These are phyloP conservation scores for Poa annua DNA, from an alignment of 176 grass and related monocot genomes.

Conservation along the genomic window DNA sequence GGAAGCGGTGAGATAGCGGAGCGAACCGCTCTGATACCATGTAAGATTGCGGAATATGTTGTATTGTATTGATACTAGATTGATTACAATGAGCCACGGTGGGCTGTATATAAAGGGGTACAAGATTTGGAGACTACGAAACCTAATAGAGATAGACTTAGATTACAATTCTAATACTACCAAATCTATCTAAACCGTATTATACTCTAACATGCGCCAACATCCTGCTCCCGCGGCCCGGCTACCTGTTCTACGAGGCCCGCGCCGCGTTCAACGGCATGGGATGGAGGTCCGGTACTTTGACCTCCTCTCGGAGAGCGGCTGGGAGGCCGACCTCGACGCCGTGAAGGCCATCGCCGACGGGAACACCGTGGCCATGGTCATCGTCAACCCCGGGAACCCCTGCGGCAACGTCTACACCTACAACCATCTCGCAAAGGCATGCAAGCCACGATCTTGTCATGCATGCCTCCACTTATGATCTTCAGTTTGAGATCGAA, in stretches of 20 bases:
- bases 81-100: too few relatives aligned
- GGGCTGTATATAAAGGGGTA: too few relatives aligned
- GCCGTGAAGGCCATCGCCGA: constrained; percentile 58
- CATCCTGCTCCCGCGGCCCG: constrained; percentile 71
- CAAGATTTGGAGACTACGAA: too few relatives aligned
- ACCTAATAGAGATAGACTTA: too few relatives aligned
- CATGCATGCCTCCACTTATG: background rate
- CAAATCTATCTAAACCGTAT: too few relatives aligned
- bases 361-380: constrained; percentile 66
- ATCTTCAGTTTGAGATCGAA: background rate
- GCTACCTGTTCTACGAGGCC: constrained; percentile 62
- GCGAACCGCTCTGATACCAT: too few relatives aligned
- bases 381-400: constrained; percentile 76
- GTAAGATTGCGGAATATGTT: too few relatives aligned
- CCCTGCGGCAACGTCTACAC: constrained; percentile 78
- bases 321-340: constrained; percentile 73
- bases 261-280: constrained; percentile 54
- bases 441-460: background rate
- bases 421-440: constrained; percentile 69
- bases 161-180: too few relatives aligned
- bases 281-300: constrained; percentile 69
- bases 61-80: too few relatives aligned
- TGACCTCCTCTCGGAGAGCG: constrained; percentile 58
- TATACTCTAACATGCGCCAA: too few relatives aligned
- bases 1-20: too few relatives aligned